phyloP scores from a whole-genome alignment of 2,329 filamentous ascomycete genomes.

The Pyricularia sp. region DNA sequence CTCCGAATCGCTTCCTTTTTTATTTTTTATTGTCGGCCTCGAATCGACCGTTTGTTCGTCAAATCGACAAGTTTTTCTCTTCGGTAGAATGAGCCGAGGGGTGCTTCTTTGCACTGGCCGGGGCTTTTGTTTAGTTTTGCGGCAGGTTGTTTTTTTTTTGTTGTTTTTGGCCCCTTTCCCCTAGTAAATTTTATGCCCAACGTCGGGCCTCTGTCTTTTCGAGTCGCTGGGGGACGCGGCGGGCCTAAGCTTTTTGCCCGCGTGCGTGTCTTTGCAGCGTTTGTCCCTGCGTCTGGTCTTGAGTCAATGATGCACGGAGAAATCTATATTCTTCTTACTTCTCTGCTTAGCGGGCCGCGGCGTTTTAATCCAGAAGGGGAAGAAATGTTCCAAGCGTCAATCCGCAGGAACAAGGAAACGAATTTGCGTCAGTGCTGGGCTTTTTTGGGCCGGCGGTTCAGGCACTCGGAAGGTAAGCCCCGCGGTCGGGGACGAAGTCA shows the following conservation, averaged over 20 bases:
- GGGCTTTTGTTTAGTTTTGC: neutral
- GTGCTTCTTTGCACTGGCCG: neutral
- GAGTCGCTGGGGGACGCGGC: neutral
- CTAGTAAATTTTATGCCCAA: neutral
- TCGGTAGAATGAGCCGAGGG: neutral
- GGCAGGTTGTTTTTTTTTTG: neutral
- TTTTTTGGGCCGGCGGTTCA: neutral
- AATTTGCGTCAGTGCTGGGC: neutral
- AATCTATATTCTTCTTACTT: neutral
- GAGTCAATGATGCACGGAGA: neutral
- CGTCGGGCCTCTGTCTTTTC: neutral
- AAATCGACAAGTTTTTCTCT: neutral
- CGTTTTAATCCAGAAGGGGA: neutral
- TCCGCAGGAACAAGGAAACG: neutral
- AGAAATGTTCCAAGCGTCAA: neutral
- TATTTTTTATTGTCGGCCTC: neutral
- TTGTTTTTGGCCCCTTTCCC: neutral
- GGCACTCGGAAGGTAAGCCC: neutral
- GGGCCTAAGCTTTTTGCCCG: neutral
- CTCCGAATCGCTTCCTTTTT: neutral
- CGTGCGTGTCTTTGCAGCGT: neutral
- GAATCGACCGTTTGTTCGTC: neutral
- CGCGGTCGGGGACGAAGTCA: neutral
- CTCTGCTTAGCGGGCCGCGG: neutral
- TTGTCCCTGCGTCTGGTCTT: neutral